A percentile compares a stretch with the other conserved stretches of the same genome.
Evolutionary conservation across 2,329 filamentous ascomycete species (phyloP).

Genomic region (Helotiales sp.): DNA sequence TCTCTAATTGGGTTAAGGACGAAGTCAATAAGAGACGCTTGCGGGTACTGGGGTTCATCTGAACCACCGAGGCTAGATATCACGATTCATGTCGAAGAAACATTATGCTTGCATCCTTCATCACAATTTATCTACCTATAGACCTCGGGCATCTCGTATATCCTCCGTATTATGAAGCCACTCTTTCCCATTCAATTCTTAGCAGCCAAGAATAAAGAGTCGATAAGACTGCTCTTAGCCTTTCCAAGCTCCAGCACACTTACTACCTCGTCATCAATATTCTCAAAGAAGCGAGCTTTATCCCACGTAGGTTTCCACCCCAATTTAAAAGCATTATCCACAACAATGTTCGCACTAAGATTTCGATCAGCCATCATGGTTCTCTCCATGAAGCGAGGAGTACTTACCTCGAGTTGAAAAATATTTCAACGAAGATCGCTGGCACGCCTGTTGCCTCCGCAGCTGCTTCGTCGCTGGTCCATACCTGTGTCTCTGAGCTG

Average conservation of each 20-base stretch:
- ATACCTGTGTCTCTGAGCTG: slow-evolving; percentile 21
- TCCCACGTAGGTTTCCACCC: slow-evolving; percentile 28
- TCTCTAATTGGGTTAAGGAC: too few relatives aligned
- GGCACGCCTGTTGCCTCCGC: slow-evolving; percentile 20
- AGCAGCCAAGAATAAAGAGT: too few relatives aligned
- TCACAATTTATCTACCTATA: too few relatives aligned
- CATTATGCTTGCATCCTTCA: too few relatives aligned
- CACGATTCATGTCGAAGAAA: too few relatives aligned
- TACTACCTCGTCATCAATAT: slow-evolving; percentile 11
- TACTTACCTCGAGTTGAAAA: slow-evolving; percentile 26
- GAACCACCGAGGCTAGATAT: too few relatives aligned
- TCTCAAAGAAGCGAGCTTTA: slow-evolving; percentile 22
- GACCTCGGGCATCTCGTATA: too few relatives aligned
- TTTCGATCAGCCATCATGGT: slow-evolving; percentile 16
- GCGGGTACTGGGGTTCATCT: too few relatives aligned
- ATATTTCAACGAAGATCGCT: slow-evolving; percentile 12
- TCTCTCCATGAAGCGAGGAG: slow-evolving; percentile 11
- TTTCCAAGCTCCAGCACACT: background rate
- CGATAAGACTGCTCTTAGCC: background rate
- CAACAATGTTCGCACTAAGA: slow-evolving; percentile 18
- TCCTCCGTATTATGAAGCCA: too few relatives aligned
- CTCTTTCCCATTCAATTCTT: too few relatives aligned
- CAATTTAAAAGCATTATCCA: slow-evolving; percentile 20
- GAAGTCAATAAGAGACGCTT: too few relatives aligned
- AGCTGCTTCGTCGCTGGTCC: slow-evolving; percentile 26